Evolutionary conservation across 371 early-diverging fungal species (phyloP).

Genomic region (Lichtheimia corymbifera): DNA sequence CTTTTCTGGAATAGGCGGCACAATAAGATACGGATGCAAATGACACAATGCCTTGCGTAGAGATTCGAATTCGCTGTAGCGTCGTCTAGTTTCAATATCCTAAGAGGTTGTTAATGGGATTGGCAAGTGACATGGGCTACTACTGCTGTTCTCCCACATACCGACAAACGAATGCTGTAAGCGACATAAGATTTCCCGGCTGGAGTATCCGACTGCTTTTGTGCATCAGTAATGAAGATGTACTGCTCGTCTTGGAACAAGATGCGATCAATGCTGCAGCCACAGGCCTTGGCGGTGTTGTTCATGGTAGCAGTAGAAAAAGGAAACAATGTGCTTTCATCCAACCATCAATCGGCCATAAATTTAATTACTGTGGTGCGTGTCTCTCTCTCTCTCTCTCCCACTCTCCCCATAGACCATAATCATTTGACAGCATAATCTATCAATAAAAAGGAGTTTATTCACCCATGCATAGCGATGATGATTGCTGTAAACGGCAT

Average conservation of each 20-base stretch:
- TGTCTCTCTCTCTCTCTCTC: too few species aligned
- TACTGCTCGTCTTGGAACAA: constrained; percentile 24
- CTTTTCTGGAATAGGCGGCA: constrained; percentile 97
- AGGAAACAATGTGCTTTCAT: too few species aligned
- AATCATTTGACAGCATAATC: too few species aligned
- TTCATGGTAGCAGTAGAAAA: too few species aligned
- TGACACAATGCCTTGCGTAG: constrained; percentile 75
- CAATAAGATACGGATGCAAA: constrained; percentile 83
- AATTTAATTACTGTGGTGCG: too few species aligned
- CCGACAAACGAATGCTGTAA: constrained; percentile 56
- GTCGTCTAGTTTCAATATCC: constrained; percentile 39
- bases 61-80: constrained; percentile 95
- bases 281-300: constrained; percentile 11
- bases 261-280: constrained; percentile 29
- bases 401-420: too few species aligned
- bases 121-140: too few species aligned
- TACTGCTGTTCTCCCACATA: constrained; percentile 16
- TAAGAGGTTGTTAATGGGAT: constrained; percentile 3
- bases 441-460: too few species aligned
- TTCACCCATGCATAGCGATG: too few species aligned
- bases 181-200: constrained; percentile 48
- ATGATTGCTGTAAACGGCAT: too few species aligned
- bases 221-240: constrained; percentile 39
- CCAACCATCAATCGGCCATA: too few species aligned
- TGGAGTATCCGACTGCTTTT: constrained; percentile 42